Evolutionary conservation across 2,329 filamentous ascomycete genomes (phyloP).

Genomic region (Pseudogymnoascus pannorum): DNA sequence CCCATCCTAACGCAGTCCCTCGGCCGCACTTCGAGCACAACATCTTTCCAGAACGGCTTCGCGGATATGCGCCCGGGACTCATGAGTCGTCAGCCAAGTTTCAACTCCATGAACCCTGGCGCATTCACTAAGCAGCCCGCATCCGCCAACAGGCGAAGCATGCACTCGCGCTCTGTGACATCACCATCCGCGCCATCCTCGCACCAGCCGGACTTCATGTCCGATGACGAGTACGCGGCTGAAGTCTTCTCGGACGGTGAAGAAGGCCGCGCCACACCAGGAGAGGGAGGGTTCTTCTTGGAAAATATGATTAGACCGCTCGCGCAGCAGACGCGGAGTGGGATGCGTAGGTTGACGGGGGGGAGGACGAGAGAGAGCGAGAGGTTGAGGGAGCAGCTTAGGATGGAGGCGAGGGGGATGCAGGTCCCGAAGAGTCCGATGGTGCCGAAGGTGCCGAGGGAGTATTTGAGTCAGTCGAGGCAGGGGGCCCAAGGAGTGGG

Average conservation of each 20-base stretch:
- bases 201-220: slow-evolving; percentile 52
- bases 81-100: slow-evolving; percentile 52
- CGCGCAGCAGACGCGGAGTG: slow-evolving; percentile 48
- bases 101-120: slow-evolving; percentile 55
- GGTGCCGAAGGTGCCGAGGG: slow-evolving; percentile 28
- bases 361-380: slow-evolving; percentile 33
- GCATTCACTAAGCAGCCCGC: slow-evolving; percentile 43
- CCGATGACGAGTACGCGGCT: slow-evolving; percentile 68
- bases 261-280: slow-evolving; percentile 32
- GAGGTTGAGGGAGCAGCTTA: slow-evolving; percentile 24
- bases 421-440: slow-evolving; percentile 27
- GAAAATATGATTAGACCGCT: slow-evolving; percentile 56
- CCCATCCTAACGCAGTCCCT: slow-evolving; percentile 83
- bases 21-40: slow-evolving; percentile 58
- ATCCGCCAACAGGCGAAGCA: slow-evolving; percentile 50
- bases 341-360: slow-evolving; percentile 56
- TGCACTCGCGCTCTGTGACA: slow-evolving; percentile 79
- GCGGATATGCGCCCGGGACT: slow-evolving; percentile 60
- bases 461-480: slow-evolving; percentile 18
- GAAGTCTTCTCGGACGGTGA: slow-evolving; percentile 77
- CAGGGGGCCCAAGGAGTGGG: too few species aligned
- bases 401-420: slow-evolving; percentile 24
- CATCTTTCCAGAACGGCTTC: slow-evolving; percentile 82
- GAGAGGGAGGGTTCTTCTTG: slow-evolving; percentile 39
- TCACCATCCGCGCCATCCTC: slow-evolving; percentile 60